phyloP scores from a whole-genome alignment of 306 rosid species.

The Medicago arabica region DNA sequence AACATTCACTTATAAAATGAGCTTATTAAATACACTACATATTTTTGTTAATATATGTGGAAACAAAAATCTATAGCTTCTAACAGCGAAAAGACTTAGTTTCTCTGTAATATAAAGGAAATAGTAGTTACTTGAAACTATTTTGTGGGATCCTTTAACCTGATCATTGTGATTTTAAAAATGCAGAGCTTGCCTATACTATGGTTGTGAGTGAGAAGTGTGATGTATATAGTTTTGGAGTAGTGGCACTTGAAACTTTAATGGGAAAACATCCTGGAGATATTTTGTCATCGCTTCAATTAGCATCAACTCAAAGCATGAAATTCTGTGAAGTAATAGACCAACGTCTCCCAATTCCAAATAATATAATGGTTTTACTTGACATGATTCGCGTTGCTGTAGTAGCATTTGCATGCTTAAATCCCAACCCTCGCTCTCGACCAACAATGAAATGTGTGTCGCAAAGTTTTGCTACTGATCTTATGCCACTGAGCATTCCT shows the following conservation, averaged over 20 bases:
- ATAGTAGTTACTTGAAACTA: too few species aligned
- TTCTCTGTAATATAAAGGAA: too few species aligned
- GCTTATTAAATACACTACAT: too few species aligned
- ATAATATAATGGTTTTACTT: background rate
- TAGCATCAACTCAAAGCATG: background rate
- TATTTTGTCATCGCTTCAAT: slow-evolving; percentile 29
- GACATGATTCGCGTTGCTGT: slow-evolving; percentile 8
- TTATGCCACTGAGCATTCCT: background rate
- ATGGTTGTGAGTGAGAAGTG: slow-evolving; percentile 37
- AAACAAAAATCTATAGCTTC: too few species aligned
- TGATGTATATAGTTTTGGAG: slow-evolving; percentile 42
- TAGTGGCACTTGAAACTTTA: slow-evolving; percentile 31
- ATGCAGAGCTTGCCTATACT: slow-evolving; percentile 37
- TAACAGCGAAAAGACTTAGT: too few species aligned
- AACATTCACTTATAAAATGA: too few species aligned
- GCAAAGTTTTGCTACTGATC: background rate
- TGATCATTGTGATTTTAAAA: background rate
- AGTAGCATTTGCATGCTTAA: slow-evolving; percentile 25
- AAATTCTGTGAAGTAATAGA: slow-evolving; percentile 15
- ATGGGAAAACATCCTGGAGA: slow-evolving; percentile 39
- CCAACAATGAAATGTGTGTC: slow-evolving; percentile 34
- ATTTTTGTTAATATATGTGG: too few species aligned
- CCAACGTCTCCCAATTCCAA: slow-evolving; percentile 24
- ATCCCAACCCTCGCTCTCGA: background rate
- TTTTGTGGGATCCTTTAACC: background rate